Percentiles rank a stretch among this genome's conserved stretches.
These are phyloP conservation scores for Candida coleopterorum DNA, from an alignment of 805 yeast species.

Conservation along the genomic window DNA sequence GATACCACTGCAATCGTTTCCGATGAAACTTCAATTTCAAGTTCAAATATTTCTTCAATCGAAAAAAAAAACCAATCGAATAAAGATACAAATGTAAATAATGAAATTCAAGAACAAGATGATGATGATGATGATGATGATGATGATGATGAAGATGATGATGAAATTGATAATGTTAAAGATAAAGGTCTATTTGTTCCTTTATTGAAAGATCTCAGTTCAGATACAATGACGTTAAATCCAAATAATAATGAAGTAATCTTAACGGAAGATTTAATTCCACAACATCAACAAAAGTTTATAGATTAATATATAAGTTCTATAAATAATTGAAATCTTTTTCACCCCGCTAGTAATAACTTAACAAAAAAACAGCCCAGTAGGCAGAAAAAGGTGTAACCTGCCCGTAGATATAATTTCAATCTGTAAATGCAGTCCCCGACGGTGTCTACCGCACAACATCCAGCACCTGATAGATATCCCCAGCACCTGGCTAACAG, in stretches of 20 bases:
- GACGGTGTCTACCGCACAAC: too few species aligned
- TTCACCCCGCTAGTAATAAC: too few species aligned
- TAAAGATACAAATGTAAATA: too few species aligned
- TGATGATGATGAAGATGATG: conserved; percentile 9
- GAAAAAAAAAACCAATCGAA: too few species aligned
- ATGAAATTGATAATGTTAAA: conserved; percentile 8
- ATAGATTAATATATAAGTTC: background rate
- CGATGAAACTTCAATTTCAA: too few species aligned
- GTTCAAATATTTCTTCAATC: too few species aligned
- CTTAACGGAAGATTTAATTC: conserved; percentile 3
- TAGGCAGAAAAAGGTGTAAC: too few species aligned
- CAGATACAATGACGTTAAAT: conserved; percentile 5
- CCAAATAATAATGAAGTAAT: background rate
- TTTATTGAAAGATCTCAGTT: conserved; percentile 12
- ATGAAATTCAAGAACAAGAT: background rate
- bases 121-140: background rate
- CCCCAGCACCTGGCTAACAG: too few species aligned
- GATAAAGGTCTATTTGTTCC: conserved; percentile 14
- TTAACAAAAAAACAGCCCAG: too few species aligned
- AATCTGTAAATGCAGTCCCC: too few species aligned
- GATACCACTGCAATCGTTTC: conserved; percentile 1
- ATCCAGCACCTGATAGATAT: too few species aligned
- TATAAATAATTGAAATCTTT: background rate
- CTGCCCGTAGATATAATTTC: too few species aligned
- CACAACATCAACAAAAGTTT: conserved; percentile 3